A percentile compares a stretch with the other conserved stretches of the same genome.
Conservation (phyloP, 78 protist genomes). For the Dictyostelium brefeldianum region DNA sequence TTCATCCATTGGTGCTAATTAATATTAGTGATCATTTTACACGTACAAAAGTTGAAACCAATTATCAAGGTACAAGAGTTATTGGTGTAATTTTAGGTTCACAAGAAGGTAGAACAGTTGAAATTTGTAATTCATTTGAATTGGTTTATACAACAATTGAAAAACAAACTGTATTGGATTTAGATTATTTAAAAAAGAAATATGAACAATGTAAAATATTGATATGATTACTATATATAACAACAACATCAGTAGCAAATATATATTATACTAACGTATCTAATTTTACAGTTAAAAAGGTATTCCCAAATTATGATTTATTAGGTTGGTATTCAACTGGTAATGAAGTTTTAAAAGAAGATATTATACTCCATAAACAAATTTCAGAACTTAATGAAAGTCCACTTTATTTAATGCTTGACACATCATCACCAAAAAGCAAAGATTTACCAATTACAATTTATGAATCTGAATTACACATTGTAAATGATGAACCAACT, state of each 20-base stretch:
- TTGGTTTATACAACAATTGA: constrained; percentile 33
- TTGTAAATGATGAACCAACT: constrained; percentile 79
- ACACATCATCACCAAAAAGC: constrained; percentile 32
- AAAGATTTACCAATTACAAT: constrained; percentile 84
- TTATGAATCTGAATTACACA: constrained; percentile 85
- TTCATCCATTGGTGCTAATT: constrained; percentile 94
- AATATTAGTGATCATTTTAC: constrained; percentile 93
- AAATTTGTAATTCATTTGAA: constrained; percentile 91
- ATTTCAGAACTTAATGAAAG: constrained; percentile 80
- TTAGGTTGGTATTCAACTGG: constrained; percentile 93
- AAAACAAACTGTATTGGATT: constrained; percentile 46
- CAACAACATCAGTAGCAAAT: neutral
- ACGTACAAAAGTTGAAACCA: constrained; percentile 58
- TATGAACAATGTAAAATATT: constrained; percentile 83
- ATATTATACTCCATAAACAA: constrained; percentile 76
- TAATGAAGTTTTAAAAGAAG: constrained; percentile 29
- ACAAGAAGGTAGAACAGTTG: constrained; percentile 90
- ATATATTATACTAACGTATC: neutral
- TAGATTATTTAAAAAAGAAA: constrained; percentile 76
- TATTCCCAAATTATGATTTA: constrained; percentile 83
- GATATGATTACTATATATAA: neutral
- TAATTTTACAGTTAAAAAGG: constrained; percentile 79
- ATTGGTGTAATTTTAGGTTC: constrained; percentile 88
- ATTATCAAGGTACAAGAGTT: constrained; percentile 52
- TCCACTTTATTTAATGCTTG: constrained; percentile 85